Base-by-base conservation (phyloP, 176 grass and related monocot genomes). In the Ensete ventricosum region DNA sequence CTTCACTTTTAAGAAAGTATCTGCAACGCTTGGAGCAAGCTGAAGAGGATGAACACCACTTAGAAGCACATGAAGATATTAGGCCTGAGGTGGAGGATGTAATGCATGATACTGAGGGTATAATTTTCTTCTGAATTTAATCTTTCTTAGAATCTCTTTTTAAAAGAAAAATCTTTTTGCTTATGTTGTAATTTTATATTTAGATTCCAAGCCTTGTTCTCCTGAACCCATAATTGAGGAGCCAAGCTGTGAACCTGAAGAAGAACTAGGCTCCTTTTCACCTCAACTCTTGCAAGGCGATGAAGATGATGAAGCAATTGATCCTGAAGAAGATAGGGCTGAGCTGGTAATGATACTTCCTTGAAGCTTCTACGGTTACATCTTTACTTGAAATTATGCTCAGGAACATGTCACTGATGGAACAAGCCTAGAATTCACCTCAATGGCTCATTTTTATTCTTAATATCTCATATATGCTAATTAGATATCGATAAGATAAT, bases 261-360 rank as follows among this genome's bases (percentile, higher is more conserved):
- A 96, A 62, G 93, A 94, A 54, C 76, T 77, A 70, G 95, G 90
- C 11, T 99, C 95, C 23, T 94, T 99, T 70, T 99, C 95, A 27
- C 95, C 95, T 58, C 86, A 93, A 82, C 79, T 99, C 67, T 85
- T 86, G 88, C 95, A 99, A 62, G 88, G 78, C 53, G 66, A 77
- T 91, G 95, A 89, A 84, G 88, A 91, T 50, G 95, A 93, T 82
- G 90, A 83, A 76, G 95, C 90, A 77, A 89, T 99, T 74, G 95
- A 99, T 87, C 95, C 95, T 85, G 95, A 91, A 59, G 90, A 91
- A 84, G 95, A 99, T 82, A 85, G 83, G 79, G 90, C 86, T 26
- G 95, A 99, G 75, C 79, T 99, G 88, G 94, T 98, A 89, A 13
- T 70, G n/a, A 52, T 21, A 75, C 24, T 74, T 55, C 24, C 16